Base-by-base conservation (phyloP, 805 yeast genomes). In the Wickerhamomyces alni region DNA sequence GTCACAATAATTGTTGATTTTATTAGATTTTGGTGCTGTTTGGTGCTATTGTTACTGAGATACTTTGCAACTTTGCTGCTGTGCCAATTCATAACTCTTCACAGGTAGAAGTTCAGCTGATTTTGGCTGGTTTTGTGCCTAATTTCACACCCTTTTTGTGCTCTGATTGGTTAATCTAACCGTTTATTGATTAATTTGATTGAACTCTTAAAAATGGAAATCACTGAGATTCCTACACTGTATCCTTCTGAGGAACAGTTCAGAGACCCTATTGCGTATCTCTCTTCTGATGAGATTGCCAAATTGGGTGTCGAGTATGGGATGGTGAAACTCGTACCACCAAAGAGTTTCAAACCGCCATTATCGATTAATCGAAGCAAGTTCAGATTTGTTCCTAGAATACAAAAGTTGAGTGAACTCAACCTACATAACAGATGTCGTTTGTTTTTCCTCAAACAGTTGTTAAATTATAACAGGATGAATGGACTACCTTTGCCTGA, bases 281-380 rank as follows among this genome's bases (percentile, higher is more conserved):
- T 86, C 15, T 81, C 83, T 17, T 66, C 74, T 12, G 58, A 77
- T 1, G 57, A 62, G 11, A 65, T 69, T 0, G 47, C 50, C 2
- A 36, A 51, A 2, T 50, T 69, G 9, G 95, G 93, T 3, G 60
- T 56, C 25, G 56, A 62, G 22, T 77, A 70, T 56, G 96, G 96
- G 0, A 88, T 93, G 52, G 61, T 87, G 33, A 89, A 88, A 53
- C 56, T 89, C 3, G 65, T 74, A 7, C 81, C 94, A 5, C 89
- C 91, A 0, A 42, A 43, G 0, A 51, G 48, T 2, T 75, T 74
- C 65, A 55, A 61, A 16, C 81, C 72, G 3, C 76, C 75, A 0
- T 70, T 82, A 45, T 68, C 77, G 39, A 62, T 83, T 17, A 68
- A 82, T 36, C 63, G 66, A 34, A 51, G 62, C 7, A 55, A 54